Conservation (phyloP, 2,329 filamentous ascomycete species). For the Leptosphaerulina australis region DNA sequence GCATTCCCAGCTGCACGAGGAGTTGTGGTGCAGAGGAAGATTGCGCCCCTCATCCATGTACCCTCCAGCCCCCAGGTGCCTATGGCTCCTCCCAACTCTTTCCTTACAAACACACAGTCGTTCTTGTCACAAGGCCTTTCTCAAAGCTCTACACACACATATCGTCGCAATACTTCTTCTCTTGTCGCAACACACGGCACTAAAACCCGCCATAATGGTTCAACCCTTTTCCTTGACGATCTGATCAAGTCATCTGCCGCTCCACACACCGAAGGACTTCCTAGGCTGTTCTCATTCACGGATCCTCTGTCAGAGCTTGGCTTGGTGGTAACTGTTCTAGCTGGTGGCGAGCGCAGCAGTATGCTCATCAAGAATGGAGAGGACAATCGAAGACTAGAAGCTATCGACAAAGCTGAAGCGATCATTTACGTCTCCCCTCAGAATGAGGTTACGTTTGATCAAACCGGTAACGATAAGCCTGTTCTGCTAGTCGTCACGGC, state of each 20-base stretch:
- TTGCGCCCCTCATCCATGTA: slow-evolving; percentile 56
- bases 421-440: slow-evolving; percentile 79
- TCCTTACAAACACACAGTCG: slow-evolving; percentile 61
- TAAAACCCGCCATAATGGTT: slow-evolving; percentile 30
- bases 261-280: slow-evolving; percentile 60
- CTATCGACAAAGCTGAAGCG: slow-evolving; percentile 78
- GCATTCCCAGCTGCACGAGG: slow-evolving; percentile 83
- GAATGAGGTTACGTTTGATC: slow-evolving; percentile 59
- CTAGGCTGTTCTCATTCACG: slow-evolving; percentile 79
- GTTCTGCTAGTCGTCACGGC: slow-evolving; percentile 80
- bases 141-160: slow-evolving; percentile 46
- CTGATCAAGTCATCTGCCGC: slow-evolving; percentile 34
- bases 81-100: slow-evolving; percentile 78
- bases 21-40: slow-evolving; percentile 83
- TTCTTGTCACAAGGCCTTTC: slow-evolving; percentile 62
- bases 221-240: slow-evolving; percentile 41
- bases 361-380: slow-evolving; percentile 40
- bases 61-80: slow-evolving; percentile 51
- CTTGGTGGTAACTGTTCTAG: slow-evolving; percentile 65
- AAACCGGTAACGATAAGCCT: slow-evolving; percentile 51
- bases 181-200: slow-evolving; percentile 31
- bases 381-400: slow-evolving; percentile 51
- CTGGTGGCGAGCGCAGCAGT: slow-evolving; percentile 35
- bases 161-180: slow-evolving; percentile 38
- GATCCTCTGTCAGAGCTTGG: slow-evolving; percentile 87